Evolutionary conservation across 2,329 filamentous ascomycete species (phyloP), one percentile per base, ranked within the genome.

Genomic region (Cryphonectria nitschkei): DNA sequence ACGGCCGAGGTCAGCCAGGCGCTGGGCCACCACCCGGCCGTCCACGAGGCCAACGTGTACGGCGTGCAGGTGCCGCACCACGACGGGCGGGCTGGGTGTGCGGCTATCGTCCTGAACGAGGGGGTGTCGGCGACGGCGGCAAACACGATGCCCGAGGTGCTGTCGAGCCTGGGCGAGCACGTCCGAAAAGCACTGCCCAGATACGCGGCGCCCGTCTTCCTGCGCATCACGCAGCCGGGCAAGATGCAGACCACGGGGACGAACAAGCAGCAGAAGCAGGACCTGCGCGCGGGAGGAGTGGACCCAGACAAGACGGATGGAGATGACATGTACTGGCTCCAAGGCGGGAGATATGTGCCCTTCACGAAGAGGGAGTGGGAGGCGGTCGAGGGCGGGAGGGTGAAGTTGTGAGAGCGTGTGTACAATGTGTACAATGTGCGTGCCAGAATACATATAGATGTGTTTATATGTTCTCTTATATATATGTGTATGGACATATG

Each of bases 191-290:
- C 82, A 8, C 82, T 97, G 37, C 94, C 94, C 0, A 86, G 85
- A 65, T 97, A 92, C 76, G 93, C 94, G 0, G 86, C 90, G 5
- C 94, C 94, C 0, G 76, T 96, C 0, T 97, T 97, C 81, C 78
- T 97, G 64, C 86, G 94, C 16, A 80, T 94, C 7, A 86, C 90
- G 9, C 84, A 82, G 37, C 85, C 87, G 37, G 81, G 86, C 62
- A 80, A 82, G 3, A 85, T 89, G 74, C 88, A 92, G 76, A 85
- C 89, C 0, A 97, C 94, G 5, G 93, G 94, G 0, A 97, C 94
- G 64, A 92, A 94, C 77, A 97, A 97, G 84, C 93, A 97, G 82
- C 92, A 95, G 81, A 97, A 97, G 81, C 88, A 92, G 73, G 81
- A 83, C 0, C 79, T 97, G 74, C 85, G 93, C n/a, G 84, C 85